phyloP scores from a whole-genome alignment of 305 asterid genomes.

The Plantago coronopus region DNA sequence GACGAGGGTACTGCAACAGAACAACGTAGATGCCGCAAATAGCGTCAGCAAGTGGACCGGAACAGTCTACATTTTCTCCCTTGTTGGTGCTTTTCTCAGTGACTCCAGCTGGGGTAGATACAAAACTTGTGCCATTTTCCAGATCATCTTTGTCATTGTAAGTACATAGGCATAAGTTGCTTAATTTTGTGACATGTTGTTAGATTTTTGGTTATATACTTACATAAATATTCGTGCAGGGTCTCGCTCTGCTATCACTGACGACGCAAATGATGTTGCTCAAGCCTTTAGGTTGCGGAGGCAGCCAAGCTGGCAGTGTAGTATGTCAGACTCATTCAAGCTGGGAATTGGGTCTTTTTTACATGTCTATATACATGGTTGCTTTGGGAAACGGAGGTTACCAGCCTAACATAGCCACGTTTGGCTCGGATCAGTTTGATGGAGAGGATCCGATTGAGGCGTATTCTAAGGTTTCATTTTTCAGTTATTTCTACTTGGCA shows the following conservation, averaged over 20 bases:
- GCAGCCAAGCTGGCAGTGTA: conserved; percentile 15
- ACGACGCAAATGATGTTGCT: conserved; percentile 47
- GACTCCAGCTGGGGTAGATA: conserved; percentile 98
- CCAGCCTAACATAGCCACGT: conserved; percentile 56
- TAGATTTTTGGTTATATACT: not conserved
- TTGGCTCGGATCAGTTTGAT: conserved; percentile 59
- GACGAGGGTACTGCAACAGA: conserved; percentile 74
- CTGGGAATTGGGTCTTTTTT: conserved; percentile 43
- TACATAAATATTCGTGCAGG: conserved; percentile 11
- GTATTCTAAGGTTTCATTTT: conserved; percentile 43
- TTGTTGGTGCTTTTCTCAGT: conserved; percentile 91
- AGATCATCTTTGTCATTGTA: conserved; percentile 73
- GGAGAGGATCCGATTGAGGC: conserved; percentile 40
- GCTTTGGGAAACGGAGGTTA: conserved; percentile 60
- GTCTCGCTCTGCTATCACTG: conserved; percentile 33
- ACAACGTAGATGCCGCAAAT: conserved; percentile 94
- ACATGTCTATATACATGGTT: conserved; percentile 45
- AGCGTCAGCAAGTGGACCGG: conserved; percentile 99
- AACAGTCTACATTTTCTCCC: conserved; percentile 92
- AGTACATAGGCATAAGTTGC: conserved; percentile 16
- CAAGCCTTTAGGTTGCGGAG: conserved; percentile 45
- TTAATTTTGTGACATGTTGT: not conserved
- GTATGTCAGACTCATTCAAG: conserved; percentile 36
- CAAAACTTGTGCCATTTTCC: conserved; percentile 92
- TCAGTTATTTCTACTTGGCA: conserved; percentile 55